phyloP scores from a whole-genome alignment of 2,329 filamentous ascomycete species.

The Cytospora mali region DNA sequence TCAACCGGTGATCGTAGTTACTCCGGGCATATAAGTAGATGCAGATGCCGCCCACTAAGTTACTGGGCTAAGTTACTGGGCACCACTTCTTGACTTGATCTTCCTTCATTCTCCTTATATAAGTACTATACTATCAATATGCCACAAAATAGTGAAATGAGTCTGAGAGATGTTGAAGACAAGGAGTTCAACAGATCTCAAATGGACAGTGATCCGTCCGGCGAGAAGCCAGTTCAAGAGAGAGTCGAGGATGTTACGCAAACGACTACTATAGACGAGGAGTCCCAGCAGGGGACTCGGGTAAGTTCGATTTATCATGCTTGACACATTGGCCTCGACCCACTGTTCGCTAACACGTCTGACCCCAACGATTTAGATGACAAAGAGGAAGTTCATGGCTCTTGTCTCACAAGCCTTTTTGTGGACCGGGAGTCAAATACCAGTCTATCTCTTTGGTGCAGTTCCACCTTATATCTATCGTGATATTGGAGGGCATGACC shows the following conservation, averaged over 20 bases:
- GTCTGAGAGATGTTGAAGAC: not conserved
- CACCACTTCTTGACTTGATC: not conserved
- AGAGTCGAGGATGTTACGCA: slow-evolving; percentile 13
- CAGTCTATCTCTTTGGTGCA: slow-evolving; percentile 52
- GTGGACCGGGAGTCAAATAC: slow-evolving; percentile 63
- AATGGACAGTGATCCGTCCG: slow-evolving; percentile 12
- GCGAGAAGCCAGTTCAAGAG: slow-evolving; percentile 17
- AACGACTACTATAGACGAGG: slow-evolving; percentile 6
- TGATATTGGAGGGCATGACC: slow-evolving; percentile 61
- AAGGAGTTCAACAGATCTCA: not conserved
- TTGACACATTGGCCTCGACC: not conserved
- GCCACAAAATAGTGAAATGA: not conserved
- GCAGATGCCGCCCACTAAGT: not conserved
- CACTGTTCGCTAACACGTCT: not conserved
- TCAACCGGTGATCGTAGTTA: not conserved
- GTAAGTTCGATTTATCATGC: not conserved
- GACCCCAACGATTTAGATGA: slow-evolving; percentile 3
- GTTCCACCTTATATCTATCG: slow-evolving; percentile 59
- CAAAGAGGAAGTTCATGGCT: slow-evolving; percentile 22
- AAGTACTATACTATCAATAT: not conserved
- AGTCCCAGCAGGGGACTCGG: slow-evolving; percentile 12
- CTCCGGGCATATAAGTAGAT: not conserved
- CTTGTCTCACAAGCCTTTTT: slow-evolving; percentile 50
- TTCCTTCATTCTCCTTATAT: not conserved
- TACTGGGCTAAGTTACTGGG: not conserved